A percentile compares a stretch with the other conserved stretches of the same genome.
These are phyloP conservation scores for Pythium insidiosum DNA, from an alignment of 352 stramenopile species.

Conservation along the genomic window DNA sequence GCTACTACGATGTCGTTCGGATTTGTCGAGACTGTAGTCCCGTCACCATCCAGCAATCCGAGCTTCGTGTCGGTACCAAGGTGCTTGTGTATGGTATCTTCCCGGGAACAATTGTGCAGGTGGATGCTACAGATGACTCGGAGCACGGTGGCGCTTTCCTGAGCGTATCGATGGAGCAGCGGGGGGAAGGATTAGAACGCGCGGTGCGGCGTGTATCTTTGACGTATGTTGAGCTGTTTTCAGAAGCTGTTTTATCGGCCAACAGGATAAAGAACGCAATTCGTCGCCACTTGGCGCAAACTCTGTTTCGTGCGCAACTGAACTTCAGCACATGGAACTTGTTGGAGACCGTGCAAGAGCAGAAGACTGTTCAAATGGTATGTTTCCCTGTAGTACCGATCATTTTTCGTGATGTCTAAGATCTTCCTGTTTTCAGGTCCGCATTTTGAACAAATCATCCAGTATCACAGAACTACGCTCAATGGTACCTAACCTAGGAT, in stretches of 20 bases:
- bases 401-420: not conserved
- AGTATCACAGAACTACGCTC: conserved; percentile 76
- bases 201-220: conserved; percentile 36
- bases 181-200: conserved; percentile 9
- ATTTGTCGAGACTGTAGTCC: conserved; percentile 79
- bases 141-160: conserved; percentile 46
- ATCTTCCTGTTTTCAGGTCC: conserved; percentile 15
- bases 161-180: conserved; percentile 46
- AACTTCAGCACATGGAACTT: conserved; percentile 86
- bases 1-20: conserved; percentile 77
- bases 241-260: conserved; percentile 60
- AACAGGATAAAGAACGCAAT: conserved; percentile 82
- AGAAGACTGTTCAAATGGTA: conserved; percentile 73
- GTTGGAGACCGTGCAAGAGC: conserved; percentile 72
- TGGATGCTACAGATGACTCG: conserved; percentile 54
- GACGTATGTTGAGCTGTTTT: conserved; percentile 73
- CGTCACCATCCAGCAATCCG: conserved; percentile 56
- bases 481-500: conserved; percentile 67
- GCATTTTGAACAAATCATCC: conserved; percentile 79
- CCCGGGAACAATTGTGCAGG: conserved; percentile 43
- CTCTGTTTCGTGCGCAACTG: conserved; percentile 73
- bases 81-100: conserved; percentile 76
- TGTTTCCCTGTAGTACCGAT: not conserved
- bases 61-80: conserved; percentile 53
- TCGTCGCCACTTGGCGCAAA: conserved; percentile 54